These are phyloP conservation scores for Fusarium sp. DNA, from an alignment of 2,329 filamentous ascomycete genomes.

Conservation along the genomic window DNA sequence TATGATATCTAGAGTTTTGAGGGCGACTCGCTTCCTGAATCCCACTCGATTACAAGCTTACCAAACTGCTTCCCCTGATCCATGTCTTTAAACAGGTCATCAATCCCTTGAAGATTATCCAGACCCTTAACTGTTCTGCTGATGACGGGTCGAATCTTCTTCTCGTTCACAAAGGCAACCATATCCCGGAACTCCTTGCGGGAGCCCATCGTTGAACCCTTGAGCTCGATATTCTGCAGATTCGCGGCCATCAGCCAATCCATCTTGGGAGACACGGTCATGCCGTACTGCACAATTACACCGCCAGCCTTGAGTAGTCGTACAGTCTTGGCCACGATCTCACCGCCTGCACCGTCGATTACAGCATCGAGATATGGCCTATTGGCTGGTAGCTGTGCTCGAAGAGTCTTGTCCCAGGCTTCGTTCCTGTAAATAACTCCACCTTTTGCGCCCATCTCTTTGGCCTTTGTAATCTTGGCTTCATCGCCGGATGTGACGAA, in stretches of 20 bases:
- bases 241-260: slow-evolving; percentile 86
- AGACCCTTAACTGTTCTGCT: slow-evolving; percentile 79
- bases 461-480: slow-evolving; percentile 80
- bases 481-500: slow-evolving; percentile 81
- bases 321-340: slow-evolving; percentile 76
- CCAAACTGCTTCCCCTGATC: slow-evolving; percentile 88
- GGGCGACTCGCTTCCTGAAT: slow-evolving; percentile 44
- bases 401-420: slow-evolving; percentile 83
- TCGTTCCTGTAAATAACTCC: slow-evolving; percentile 85
- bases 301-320: slow-evolving; percentile 83
- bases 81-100: slow-evolving; percentile 88
- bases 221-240: slow-evolving; percentile 86
- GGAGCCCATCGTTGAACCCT: slow-evolving; percentile 91
- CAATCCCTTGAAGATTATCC: slow-evolving; percentile 80
- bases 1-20: slow-evolving; percentile 53
- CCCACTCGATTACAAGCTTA: slow-evolving; percentile 85
- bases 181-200: slow-evolving; percentile 90
- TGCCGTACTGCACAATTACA: slow-evolving; percentile 87
- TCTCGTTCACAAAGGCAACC: slow-evolving; percentile 80
- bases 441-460: slow-evolving; percentile 77
- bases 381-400: slow-evolving; percentile 69
- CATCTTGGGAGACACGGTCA: slow-evolving; percentile 89
- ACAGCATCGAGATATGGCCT: slow-evolving; percentile 81
- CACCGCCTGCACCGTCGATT: slow-evolving; percentile 90
- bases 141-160: slow-evolving; percentile 80